Conservation (phyloP, 2,329 filamentous ascomycete genomes). For the Ceratocystiopsis minuta region DNA sequence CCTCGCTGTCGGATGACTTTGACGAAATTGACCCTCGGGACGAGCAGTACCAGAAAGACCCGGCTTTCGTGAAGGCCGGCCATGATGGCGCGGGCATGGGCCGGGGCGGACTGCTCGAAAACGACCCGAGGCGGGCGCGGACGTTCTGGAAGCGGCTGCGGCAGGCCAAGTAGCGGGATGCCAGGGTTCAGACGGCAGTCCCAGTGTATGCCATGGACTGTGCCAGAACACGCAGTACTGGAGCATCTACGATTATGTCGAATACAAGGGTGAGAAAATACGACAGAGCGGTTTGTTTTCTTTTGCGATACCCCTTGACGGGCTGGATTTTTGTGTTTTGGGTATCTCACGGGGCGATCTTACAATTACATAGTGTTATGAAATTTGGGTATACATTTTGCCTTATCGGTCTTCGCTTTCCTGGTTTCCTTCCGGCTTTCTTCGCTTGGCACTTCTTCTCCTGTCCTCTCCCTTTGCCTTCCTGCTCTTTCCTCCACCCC, state of each 20-base stretch:
- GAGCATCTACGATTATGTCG: too few relatives aligned
- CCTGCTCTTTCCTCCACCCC: too few relatives aligned
- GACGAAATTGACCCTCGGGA: slow-evolving; percentile 26
- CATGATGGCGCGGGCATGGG: slow-evolving; percentile 1
- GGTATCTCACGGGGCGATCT: too few relatives aligned
- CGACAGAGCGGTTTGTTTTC: too few relatives aligned
- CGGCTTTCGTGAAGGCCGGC: slow-evolving; percentile 15
- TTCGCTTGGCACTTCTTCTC: background rate
- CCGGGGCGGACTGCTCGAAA: slow-evolving; percentile 1
- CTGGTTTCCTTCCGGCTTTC: too few relatives aligned
- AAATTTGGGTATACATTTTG: too few relatives aligned
- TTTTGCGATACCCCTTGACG: too few relatives aligned
- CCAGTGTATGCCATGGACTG: background rate
- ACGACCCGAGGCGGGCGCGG: background rate
- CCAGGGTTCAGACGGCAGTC: background rate
- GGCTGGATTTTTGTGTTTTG: background rate
- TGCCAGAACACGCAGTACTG: background rate
- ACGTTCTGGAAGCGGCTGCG: slow-evolving; percentile 13
- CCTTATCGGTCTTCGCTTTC: too few relatives aligned
- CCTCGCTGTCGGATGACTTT: slow-evolving; percentile 12
- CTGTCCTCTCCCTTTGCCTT: too few relatives aligned
- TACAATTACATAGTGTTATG: too few relatives aligned
- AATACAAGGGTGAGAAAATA: too few relatives aligned
- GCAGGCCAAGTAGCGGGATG: slow-evolving; percentile 6
- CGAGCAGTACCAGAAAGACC: slow-evolving; percentile 29